Evolutionary conservation across 108 stramenopile genomes (phyloP).

Genomic region (Nitzschia inconspicua): DNA sequence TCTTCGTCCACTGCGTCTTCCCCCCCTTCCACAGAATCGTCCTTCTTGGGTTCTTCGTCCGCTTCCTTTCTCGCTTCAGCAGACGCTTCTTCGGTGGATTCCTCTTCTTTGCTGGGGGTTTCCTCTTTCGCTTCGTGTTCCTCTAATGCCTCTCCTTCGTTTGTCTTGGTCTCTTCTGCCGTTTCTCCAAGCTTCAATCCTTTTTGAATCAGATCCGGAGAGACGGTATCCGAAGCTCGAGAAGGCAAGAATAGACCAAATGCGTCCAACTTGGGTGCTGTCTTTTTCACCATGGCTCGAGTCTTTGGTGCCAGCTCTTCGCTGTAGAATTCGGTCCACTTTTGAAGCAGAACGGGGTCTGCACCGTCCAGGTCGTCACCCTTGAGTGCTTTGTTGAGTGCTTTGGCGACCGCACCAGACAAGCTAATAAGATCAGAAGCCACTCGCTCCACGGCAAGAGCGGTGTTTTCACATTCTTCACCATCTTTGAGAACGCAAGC

Average conservation of each 20-base stretch:
- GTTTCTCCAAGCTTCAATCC: slow-evolving; percentile 60
- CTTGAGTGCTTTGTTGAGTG: slow-evolving; percentile 73
- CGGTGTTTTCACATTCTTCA: slow-evolving; percentile 86
- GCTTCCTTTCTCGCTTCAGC: slow-evolving; percentile 3
- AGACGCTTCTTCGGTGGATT: slow-evolving; percentile 22
- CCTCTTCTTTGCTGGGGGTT: slow-evolving; percentile 25
- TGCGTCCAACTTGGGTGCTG: slow-evolving; percentile 73
- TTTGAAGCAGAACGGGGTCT: slow-evolving; percentile 53
- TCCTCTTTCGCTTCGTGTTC: slow-evolving; percentile 23
- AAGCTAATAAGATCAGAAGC: slow-evolving; percentile 82
- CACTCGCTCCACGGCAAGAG: slow-evolving; percentile 83
- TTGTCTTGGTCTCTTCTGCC: slow-evolving; percentile 18
- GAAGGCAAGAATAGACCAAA: slow-evolving; percentile 83
- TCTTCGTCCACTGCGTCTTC: slow-evolving; percentile 37
- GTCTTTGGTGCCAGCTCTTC: slow-evolving; percentile 79
- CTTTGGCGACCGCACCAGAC: slow-evolving; percentile 66
- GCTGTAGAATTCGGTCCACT: slow-evolving; percentile 87
- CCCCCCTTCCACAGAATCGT: slow-evolving; percentile 24
- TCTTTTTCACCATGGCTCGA: slow-evolving; percentile 80
- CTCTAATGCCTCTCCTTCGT: slow-evolving; percentile 23
- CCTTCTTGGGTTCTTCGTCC: neutral
- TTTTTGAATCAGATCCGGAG: slow-evolving; percentile 72
- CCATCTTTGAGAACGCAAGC: slow-evolving; percentile 82
- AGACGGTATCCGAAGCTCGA: slow-evolving; percentile 73
- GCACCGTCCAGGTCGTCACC: slow-evolving; percentile 41